Percentiles rank a stretch among this genome's conserved stretches.
These are phyloP conservation scores for Nevesoporus exiguus DNA, from an alignment of 768 basidiomycete species.

Conservation along the genomic window DNA sequence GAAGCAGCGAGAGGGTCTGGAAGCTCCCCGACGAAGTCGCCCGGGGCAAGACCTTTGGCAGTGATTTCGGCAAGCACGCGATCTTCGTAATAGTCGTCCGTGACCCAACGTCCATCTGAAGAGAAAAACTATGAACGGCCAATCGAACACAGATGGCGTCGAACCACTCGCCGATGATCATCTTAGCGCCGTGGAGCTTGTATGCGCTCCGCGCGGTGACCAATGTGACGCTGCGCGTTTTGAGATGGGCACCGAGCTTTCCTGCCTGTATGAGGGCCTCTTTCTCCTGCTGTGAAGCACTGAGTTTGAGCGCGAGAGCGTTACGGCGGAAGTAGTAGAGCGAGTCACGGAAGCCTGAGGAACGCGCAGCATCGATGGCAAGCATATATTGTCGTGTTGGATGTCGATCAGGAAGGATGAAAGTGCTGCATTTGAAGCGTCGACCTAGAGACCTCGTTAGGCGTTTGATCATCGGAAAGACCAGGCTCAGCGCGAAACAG, in stretches of 20 bases:
- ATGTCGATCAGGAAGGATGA: conserved; percentile 81
- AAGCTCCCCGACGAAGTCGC: conserved; percentile 80
- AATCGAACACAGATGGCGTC: not conserved
- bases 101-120: conserved; percentile 86
- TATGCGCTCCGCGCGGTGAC: conserved; percentile 90
- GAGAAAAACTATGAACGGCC: not conserved
- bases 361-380: conserved; percentile 95
- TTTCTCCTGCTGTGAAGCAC: conserved; percentile 87
- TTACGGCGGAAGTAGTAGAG: conserved; percentile 97
- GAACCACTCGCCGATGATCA: conserved; percentile 65
- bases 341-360: conserved; percentile 94
- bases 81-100: conserved; percentile 95
- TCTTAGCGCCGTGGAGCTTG: conserved; percentile 92
- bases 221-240: conserved; percentile 89
- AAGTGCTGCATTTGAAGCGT: conserved; percentile 85
- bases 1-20: conserved; percentile 64
- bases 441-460: conserved; percentile 53
- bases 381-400: conserved; percentile 88
- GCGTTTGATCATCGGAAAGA: not conserved
- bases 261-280: conserved; percentile 87
- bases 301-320: conserved; percentile 84
- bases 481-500: not conserved
- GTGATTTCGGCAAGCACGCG: conserved; percentile 73
- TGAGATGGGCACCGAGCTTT: conserved; percentile 83
- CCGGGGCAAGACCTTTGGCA: conserved; percentile 77